A percentile compares a stretch with the other conserved stretches of the same genome.
Conservation (phyloP, 1,284 basidiomycete species). For the Pseudozyma sp. region DNA sequence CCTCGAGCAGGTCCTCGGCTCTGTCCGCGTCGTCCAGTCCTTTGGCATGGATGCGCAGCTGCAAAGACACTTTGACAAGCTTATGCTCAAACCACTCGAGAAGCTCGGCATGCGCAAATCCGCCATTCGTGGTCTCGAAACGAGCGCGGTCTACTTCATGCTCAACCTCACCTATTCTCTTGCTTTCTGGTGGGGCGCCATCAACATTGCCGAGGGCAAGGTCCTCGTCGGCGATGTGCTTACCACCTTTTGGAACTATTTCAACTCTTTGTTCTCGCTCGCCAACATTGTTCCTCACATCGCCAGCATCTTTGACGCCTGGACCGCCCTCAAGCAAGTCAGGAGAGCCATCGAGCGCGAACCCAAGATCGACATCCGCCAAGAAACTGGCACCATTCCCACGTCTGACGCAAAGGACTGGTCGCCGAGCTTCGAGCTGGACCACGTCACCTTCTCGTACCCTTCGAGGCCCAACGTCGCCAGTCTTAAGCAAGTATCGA, state of each 20-base stretch:
- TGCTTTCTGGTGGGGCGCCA: slow-evolving; percentile 62
- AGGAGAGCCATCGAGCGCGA: slow-evolving; percentile 60
- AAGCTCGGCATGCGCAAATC: slow-evolving; percentile 64
- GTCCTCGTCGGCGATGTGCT: slow-evolving; percentile 50
- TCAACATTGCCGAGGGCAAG: slow-evolving; percentile 50
- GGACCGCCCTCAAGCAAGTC: slow-evolving; percentile 53
- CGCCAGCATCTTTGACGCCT: slow-evolving; percentile 57
- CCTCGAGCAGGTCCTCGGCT: slow-evolving; percentile 70
- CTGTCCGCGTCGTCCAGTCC: slow-evolving; percentile 70
- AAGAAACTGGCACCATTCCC: slow-evolving; percentile 42
- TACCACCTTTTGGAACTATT: slow-evolving; percentile 64
- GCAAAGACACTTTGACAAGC: slow-evolving; percentile 66
- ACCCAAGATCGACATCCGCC: slow-evolving; percentile 64
- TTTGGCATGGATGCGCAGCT: slow-evolving; percentile 68
- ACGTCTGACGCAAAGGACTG: slow-evolving; percentile 14
- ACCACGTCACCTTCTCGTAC: slow-evolving; percentile 64
- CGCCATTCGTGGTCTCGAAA: slow-evolving; percentile 59
- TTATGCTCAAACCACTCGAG: slow-evolving; percentile 67
- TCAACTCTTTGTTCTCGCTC: slow-evolving; percentile 64
- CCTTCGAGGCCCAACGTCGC: slow-evolving; percentile 56
- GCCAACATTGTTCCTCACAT: slow-evolving; percentile 65
- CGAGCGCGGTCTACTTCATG: slow-evolving; percentile 56
- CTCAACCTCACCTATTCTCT: slow-evolving; percentile 55
- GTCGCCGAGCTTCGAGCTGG: slow-evolving; percentile 56
- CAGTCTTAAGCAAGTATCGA: slow-evolving; percentile 56